Conservation (phyloP, 164 flowering plant genomes). For the Litsea cubeba region DNA sequence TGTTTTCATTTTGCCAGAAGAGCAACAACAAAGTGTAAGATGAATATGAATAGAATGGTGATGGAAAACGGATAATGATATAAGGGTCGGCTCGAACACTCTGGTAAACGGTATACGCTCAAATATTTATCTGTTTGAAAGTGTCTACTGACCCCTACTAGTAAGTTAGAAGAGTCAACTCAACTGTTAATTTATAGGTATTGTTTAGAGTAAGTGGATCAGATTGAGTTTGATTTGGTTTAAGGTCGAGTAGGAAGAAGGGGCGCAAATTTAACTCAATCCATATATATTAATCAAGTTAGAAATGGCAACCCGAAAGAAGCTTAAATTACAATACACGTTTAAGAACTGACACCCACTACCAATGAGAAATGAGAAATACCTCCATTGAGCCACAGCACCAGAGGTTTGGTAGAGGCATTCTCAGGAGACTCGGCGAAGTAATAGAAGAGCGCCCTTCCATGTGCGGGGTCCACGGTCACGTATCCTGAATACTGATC, state of each 20-base stretch:
- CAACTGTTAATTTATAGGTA: too few relatives aligned
- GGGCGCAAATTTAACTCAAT: too few relatives aligned
- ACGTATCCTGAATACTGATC: slow-evolving; percentile 49
- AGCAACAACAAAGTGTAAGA: not conserved
- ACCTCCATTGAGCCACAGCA: slow-evolving; percentile 97
- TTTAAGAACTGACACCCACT: not conserved
- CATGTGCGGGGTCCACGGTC: slow-evolving; percentile 33
- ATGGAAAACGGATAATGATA: not conserved
- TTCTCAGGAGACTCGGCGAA: slow-evolving; percentile 8
- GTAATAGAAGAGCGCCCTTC: slow-evolving; percentile 32
- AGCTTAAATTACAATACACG: not conserved
- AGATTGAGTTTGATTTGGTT: not conserved
- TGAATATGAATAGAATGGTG: too few relatives aligned
- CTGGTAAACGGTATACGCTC: too few relatives aligned
- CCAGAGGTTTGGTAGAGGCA: slow-evolving; percentile 57
- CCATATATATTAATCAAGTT: not conserved
- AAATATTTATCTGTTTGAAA: too few relatives aligned
- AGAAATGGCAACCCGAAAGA: not conserved
- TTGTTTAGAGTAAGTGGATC: too few relatives aligned
- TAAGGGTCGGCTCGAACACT: too few relatives aligned
- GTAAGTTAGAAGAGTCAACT: too few relatives aligned
- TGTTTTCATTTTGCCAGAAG: not conserved
- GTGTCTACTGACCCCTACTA: too few relatives aligned
- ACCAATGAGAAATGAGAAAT: not conserved
- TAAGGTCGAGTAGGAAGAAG: not conserved